Percentiles rank a stretch among this genome's conserved stretches.
These are phyloP conservation scores for Otatea glauca DNA, from an alignment of 176 grass and related monocot genomes.

Conservation along the genomic window DNA sequence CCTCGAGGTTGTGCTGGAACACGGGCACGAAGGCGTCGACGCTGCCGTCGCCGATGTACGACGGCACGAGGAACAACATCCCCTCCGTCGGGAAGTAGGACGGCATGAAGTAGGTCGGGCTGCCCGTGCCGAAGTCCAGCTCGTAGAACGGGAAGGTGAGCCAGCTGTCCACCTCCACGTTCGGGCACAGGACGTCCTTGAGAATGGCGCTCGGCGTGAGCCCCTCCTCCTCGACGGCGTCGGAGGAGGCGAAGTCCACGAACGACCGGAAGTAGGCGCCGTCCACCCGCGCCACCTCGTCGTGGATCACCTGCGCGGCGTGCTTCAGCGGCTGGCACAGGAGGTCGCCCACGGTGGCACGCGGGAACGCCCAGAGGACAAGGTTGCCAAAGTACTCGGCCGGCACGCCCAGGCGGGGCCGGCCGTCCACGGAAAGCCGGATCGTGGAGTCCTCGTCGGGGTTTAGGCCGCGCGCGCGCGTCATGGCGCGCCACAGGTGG, in stretches of 20 bases:
- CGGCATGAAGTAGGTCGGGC: slow-evolving; percentile 78
- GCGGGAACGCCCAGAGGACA: slow-evolving; percentile 75
- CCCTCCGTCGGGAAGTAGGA: slow-evolving; percentile 72
- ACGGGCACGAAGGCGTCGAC: slow-evolving; percentile 75
- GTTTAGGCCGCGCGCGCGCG: slow-evolving; percentile 47
- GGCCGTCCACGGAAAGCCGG: slow-evolving; percentile 69
- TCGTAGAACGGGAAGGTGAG: slow-evolving; percentile 74
- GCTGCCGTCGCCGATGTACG: slow-evolving; percentile 69
- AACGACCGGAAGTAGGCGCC: slow-evolving; percentile 77
- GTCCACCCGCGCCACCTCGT: slow-evolving; percentile 57
- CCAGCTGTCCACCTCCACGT: slow-evolving; percentile 86
- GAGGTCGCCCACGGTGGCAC: slow-evolving; percentile 44
- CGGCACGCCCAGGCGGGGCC: slow-evolving; percentile 47
- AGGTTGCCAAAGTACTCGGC: slow-evolving; percentile 67
- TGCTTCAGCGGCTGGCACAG: slow-evolving; percentile 42
- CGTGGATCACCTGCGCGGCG: slow-evolving; percentile 61
- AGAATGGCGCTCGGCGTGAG: slow-evolving; percentile 47
- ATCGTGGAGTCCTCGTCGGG: slow-evolving; percentile 31
- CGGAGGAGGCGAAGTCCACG: slow-evolving; percentile 73
- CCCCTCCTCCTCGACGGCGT: slow-evolving; percentile 43
- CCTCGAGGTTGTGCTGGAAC: slow-evolving; percentile 59
- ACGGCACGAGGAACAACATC: slow-evolving; percentile 64
- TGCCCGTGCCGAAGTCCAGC: slow-evolving; percentile 73
- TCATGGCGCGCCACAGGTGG: slow-evolving; percentile 67
- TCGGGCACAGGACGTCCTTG: slow-evolving; percentile 59